Evolutionary conservation across 768 basidiomycete genomes (phyloP), one percentile per base, ranked within the genome.

Genomic region (Mrakia blollopis): DNA sequence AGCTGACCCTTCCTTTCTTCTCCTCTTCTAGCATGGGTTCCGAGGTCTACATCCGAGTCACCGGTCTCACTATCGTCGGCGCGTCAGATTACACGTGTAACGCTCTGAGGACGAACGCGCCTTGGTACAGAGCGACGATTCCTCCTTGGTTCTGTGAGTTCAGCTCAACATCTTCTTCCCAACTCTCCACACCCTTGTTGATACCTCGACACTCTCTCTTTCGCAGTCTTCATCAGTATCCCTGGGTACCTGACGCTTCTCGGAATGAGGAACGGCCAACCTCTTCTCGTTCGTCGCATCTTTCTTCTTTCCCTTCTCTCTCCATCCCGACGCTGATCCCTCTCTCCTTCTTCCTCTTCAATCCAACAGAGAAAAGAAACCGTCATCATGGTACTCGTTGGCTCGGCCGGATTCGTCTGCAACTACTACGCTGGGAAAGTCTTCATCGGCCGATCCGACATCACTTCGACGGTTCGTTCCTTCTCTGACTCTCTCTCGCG

Each of bases 101-200:
- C 0, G 62, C 85, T 21, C 87, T 88, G 16, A 91, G 93, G 78
- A 82, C 86, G 0, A 78, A 84, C 63, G 89, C 88, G 9, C 88
- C 88, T 0, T 94, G 92, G 93, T 94, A 89, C 83, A 88, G 89
- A 81, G 83, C 83, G 70, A 92, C 89, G 18, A 90, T 91, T 39
- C 89, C 89, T 25, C 80, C 86, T n/a, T 88, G 86, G 82, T 93
- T 91, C 91, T 90, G 89, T 72, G 54, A 50, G 71, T 72, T 16
- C 35, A 44, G 14, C 11, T 50, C 2, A 90, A 80, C 74, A 84
- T 7, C 7, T 62, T 8, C 10, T 14, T 3, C 60, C 41, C 30
- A 41, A 63, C 14, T 39, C 35, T 62, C 7, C 3, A 6, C 30
- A 1, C 28, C 3, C 32, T 39, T 7, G 28, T n/a, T 39, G 23